Evolutionary conservation across 164 flowering plant species (phyloP).

Genomic region (Umbilicus rupestris): DNA sequence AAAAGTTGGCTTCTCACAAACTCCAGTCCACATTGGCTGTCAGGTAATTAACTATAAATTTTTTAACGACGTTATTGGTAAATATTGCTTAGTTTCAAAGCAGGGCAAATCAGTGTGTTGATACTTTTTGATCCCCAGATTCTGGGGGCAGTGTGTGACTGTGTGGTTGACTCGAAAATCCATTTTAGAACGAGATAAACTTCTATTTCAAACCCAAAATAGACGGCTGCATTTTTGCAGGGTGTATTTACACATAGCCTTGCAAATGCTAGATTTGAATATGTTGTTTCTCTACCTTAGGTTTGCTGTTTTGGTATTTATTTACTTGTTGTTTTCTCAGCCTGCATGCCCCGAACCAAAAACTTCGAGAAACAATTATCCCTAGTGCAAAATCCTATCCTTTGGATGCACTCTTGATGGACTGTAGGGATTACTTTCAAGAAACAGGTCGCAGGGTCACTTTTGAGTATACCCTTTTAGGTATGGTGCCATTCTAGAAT

Average conservation of each 20-base stretch:
- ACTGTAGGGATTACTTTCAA: constrained; percentile 71
- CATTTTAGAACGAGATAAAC: too few species aligned
- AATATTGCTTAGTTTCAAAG: too few species aligned
- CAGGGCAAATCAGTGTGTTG: background rate
- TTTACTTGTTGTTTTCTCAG: constrained; percentile 24
- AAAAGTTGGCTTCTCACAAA: constrained; percentile 74
- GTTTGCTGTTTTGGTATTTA: background rate
- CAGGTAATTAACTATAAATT: constrained; percentile 37
- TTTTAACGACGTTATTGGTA: background rate
- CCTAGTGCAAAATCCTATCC: constrained; percentile 95
- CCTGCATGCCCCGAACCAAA: constrained; percentile 94
- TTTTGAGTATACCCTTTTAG: constrained; percentile 88
- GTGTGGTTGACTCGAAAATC: too few species aligned
- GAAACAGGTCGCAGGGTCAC: constrained; percentile 80
- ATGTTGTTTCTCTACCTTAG: background rate
- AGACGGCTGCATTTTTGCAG: too few species aligned
- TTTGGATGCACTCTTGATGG: constrained; percentile 81
- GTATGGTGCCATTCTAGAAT: constrained; percentile 21
- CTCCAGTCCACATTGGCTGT: constrained; percentile 96
- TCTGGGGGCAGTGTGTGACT: too few species aligned
- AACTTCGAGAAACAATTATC: constrained; percentile 75
- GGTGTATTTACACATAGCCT: background rate
- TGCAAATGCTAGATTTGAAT: background rate
- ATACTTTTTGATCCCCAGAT: background rate
- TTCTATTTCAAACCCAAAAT: too few species aligned